Evolutionary conservation across 768 basidiomycete species (phyloP).

Genomic region (Naganishia randhawae): DNA sequence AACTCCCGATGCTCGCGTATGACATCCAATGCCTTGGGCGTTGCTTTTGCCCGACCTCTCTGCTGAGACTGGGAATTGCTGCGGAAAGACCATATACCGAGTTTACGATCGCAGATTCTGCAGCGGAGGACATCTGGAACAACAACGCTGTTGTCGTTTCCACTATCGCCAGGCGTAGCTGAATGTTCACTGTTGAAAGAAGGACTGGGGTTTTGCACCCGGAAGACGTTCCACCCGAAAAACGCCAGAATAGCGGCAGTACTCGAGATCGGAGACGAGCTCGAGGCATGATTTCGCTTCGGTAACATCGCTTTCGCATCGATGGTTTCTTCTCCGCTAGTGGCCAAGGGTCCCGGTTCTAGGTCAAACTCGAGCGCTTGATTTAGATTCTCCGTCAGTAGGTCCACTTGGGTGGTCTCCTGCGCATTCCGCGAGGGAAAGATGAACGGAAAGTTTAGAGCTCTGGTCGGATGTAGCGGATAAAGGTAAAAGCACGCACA

Average conservation of each 20-base stretch:
- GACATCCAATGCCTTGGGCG: constrained; percentile 2
- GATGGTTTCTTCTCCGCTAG: neutral
- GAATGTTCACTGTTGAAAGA: neutral
- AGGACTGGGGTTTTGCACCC: neutral
- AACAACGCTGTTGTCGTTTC: neutral
- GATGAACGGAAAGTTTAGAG: neutral
- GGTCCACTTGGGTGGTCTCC: neutral
- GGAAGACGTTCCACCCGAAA: constrained; percentile 17
- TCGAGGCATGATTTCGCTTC: neutral
- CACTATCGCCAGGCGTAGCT: neutral
- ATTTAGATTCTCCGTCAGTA: constrained; percentile 1
- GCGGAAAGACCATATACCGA: constrained; percentile 16
- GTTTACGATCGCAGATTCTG: constrained; percentile 15
- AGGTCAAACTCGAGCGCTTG: neutral
- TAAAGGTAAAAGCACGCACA: neutral
- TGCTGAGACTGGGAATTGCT: neutral
- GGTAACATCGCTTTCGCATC: neutral
- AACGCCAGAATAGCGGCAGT: constrained; percentile 7
- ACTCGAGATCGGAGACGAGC: constrained; percentile 6
- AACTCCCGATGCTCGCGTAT: constrained; percentile 8
- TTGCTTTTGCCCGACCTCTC: neutral
- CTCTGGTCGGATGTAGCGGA: neutral
- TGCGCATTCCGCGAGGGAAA: neutral
- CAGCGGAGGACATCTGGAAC: constrained; percentile 14
- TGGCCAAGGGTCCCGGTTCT: neutral